Evolutionary conservation across 1,284 basidiomycete species (phyloP).

Genomic region (Tylopilus sp.): DNA sequence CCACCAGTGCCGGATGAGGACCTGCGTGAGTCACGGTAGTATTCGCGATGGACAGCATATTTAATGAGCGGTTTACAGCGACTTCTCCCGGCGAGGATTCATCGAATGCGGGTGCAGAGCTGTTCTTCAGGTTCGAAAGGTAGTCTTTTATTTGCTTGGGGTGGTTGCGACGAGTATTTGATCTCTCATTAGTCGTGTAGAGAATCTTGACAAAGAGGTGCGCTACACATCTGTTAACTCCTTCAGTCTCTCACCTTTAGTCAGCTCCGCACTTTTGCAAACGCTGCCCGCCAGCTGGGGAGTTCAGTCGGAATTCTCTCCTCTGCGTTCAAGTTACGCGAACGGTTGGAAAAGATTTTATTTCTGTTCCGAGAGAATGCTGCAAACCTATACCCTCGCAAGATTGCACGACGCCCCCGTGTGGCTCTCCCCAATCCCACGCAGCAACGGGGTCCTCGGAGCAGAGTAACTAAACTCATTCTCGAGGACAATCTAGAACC

Average conservation of each 20-base stretch:
- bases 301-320: slow-evolving; percentile 47
- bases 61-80: slow-evolving; percentile 31
- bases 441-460: no score
- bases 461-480: no score
- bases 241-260: slow-evolving; percentile 23
- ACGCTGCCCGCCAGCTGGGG: slow-evolving; percentile 46
- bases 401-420: slow-evolving; percentile 42
- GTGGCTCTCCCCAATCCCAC: slow-evolving; percentile 46
- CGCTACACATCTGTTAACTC: slow-evolving; percentile 10
- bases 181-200: slow-evolving; percentile 37
- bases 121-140: slow-evolving; percentile 44
- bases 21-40: slow-evolving; percentile 50
- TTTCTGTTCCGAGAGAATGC: slow-evolving; percentile 48
- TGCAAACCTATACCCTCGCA: slow-evolving; percentile 43
- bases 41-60: slow-evolving; percentile 11
- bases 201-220: slow-evolving; percentile 45
- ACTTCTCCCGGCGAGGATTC: slow-evolving; percentile 45
- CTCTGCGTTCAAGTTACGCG: slow-evolving; percentile 45
- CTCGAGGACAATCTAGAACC: slow-evolving; percentile 44
- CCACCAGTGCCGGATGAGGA: slow-evolving; percentile 65
- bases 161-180: slow-evolving; percentile 7
- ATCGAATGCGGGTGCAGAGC: slow-evolving; percentile 45
- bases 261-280: slow-evolving; percentile 45
- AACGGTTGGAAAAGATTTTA: slow-evolving; percentile 46
- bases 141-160: slow-evolving; percentile 25